Conservation (phyloP, 306 rosid species). For the Bauhinia variegata region DNA sequence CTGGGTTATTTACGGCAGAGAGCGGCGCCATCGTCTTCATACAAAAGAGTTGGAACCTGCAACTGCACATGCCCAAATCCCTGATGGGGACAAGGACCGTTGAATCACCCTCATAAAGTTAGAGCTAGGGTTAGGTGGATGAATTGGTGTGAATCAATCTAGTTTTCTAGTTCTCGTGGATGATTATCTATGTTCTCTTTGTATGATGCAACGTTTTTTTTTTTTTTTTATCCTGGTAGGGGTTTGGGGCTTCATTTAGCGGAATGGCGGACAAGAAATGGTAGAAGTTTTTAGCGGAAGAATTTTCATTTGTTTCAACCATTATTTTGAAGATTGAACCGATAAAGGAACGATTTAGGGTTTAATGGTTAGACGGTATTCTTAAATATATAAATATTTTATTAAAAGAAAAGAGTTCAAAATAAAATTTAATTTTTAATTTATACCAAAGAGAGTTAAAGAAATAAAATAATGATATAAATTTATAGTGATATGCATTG, state of each 20-base stretch:
- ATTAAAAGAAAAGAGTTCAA: no score
- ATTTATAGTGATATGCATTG: no score
- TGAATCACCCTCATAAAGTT: background rate
- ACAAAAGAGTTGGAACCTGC: slow-evolving; percentile 31
- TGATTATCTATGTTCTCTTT: slow-evolving; percentile 14
- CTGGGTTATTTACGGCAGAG: slow-evolving; percentile 88
- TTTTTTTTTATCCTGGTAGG: no score
- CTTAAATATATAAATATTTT: no score
- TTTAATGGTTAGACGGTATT: no score
- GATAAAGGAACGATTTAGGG: background rate
- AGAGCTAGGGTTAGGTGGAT: slow-evolving; percentile 5
- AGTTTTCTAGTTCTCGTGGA: no score
- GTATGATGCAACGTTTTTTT: slow-evolving; percentile 1
- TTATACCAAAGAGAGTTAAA: no score
- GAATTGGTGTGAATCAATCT: slow-evolving; percentile 13
- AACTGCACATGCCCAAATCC: background rate
- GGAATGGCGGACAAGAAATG: background rate
- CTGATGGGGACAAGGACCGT: slow-evolving; percentile 22
- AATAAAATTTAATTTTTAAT: no score
- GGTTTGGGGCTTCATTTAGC: background rate
- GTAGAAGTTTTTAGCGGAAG: background rate
- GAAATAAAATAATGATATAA: no score
- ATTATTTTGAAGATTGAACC: no score
- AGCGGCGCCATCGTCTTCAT: slow-evolving; percentile 68
- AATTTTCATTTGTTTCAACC: no score